Base-by-base conservation (phyloP, 164 flowering plant genomes). In the Chimonanthus salicifolius region DNA sequence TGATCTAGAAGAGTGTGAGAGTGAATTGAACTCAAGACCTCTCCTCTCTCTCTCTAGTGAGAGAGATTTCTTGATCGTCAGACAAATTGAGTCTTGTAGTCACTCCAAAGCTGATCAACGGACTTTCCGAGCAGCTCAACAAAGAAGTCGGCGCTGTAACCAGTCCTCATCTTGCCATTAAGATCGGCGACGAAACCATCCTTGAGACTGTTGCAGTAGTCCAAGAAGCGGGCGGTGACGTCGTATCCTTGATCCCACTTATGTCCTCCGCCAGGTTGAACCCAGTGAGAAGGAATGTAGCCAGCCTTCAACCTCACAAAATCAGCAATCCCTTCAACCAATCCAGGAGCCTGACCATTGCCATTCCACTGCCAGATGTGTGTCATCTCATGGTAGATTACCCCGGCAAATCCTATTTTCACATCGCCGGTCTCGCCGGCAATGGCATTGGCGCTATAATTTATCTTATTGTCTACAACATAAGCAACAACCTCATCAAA, bases 361-460 rank as follows among this genome's bases (percentile, higher is more conserved):
- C 91, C 92, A 9, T 81, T 72, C 92, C 93, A 88, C 69, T 92
- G 94, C 94, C 93, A 91, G 0, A 85, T 49, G 43, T 90, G 94
- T 0, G 87, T 74, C 73, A 77, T 67, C 72, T 90, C 90, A 48
- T 90, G 95, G 74, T 85, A 89, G 0, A 88, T 8, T 1, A 89
- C 84, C 0, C 92, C 92, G 0, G 82, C 78, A 64, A 89, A 11
- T 67, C 86, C 92, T 47, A 63, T 74, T 75, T 67, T 85, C 46
- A 87, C 72, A 47, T 90, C 87, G 5, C 89, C 90, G 0, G 72
- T 6, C 76, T 75, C 82, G 20, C 71, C 60, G 0, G 66, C 82
- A 2, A 88, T 71, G 74, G 86, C 87, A 2, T 60, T 45, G 0
- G 89, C 80, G 49, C 83, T 85, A 5, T 86, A 72, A 47, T 85